Conservation (phyloP, 2,329 filamentous ascomycete genomes). For the Pezicula rhizophila region DNA sequence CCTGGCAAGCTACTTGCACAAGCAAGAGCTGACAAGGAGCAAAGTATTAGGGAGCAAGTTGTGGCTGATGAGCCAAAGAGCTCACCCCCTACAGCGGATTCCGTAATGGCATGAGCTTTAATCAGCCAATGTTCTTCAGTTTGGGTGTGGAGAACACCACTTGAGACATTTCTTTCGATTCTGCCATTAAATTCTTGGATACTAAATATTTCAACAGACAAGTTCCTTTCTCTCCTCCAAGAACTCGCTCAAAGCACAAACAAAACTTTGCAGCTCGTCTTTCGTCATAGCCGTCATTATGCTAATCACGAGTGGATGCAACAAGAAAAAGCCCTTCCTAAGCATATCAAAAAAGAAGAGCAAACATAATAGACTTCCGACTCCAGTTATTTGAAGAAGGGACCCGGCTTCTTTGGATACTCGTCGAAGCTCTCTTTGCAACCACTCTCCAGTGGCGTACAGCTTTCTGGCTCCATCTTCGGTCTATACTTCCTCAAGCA, state of each 20-base stretch:
- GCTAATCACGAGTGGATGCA: slow-evolving; percentile 9
- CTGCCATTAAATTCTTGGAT: too few species aligned
- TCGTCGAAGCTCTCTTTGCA: slow-evolving; percentile 4
- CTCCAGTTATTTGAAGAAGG: slow-evolving; percentile 9
- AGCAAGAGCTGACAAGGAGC: not conserved
- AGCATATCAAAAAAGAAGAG: slow-evolving; percentile 17
- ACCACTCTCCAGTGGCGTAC: slow-evolving; percentile 5
- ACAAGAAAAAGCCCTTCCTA: slow-evolving; percentile 9
- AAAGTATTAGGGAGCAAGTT: too few species aligned
- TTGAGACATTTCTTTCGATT: too few species aligned
- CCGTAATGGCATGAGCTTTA: too few species aligned
- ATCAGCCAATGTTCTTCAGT: too few species aligned
- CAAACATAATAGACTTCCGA: slow-evolving; percentile 9
- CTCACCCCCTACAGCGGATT: too few species aligned
- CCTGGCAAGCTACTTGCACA: slow-evolving; percentile 7
- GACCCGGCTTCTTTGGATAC: slow-evolving; percentile 3
- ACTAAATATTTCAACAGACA: not conserved
- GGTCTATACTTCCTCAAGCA: slow-evolving; percentile 9
- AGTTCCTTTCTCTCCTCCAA: slow-evolving; percentile 5
- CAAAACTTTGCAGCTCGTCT: slow-evolving; percentile 7
- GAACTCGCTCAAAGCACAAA: slow-evolving; percentile 6
- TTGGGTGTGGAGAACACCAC: too few species aligned
- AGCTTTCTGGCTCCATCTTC: slow-evolving; percentile 7
- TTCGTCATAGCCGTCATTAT: slow-evolving; percentile 8
- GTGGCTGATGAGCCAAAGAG: too few species aligned